These are phyloP conservation scores for Rhinocladiella mackenziei DNA, from an alignment of 2,329 filamentous ascomycete species.

Conservation along the genomic window DNA sequence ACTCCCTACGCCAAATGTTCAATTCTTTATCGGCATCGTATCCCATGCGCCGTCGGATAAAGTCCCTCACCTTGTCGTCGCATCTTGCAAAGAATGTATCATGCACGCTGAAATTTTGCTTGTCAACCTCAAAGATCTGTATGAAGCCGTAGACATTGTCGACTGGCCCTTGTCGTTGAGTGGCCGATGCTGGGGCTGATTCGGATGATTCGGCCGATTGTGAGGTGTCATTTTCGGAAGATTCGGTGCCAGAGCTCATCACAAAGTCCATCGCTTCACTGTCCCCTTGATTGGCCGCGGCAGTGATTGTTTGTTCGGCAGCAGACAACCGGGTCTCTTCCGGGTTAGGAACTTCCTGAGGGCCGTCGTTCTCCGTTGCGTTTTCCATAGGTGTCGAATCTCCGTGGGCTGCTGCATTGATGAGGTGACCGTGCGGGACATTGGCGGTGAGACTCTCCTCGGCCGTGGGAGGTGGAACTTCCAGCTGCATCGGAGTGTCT, in stretches of 20 bases:
- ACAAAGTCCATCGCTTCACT: slow-evolving; percentile 12
- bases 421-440: slow-evolving; percentile 25
- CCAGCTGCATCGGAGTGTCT: slow-evolving; percentile 20
- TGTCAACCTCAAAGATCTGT: slow-evolving; percentile 51
- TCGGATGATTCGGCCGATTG: slow-evolving; percentile 7
- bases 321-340: background rate
- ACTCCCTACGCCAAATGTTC: slow-evolving; percentile 41
- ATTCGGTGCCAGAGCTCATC: slow-evolving; percentile 7
- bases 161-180: slow-evolving; percentile 7
- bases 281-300: slow-evolving; percentile 30
- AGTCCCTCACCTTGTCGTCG: slow-evolving; percentile 39
- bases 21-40: slow-evolving; percentile 40
- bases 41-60: slow-evolving; percentile 39
- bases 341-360: background rate
- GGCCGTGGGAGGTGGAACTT: slow-evolving; percentile 10
- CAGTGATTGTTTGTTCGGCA: slow-evolving; percentile 32
- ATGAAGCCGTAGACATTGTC: slow-evolving; percentile 46
- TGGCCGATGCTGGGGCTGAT: slow-evolving; percentile 5
- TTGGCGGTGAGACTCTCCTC: slow-evolving; percentile 15
- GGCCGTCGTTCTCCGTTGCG: background rate
- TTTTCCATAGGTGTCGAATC: background rate
- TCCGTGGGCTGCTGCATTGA: slow-evolving; percentile 21
- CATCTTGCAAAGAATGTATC: slow-evolving; percentile 42
- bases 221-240: slow-evolving; percentile 3
- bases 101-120: slow-evolving; percentile 40